These are phyloP conservation scores for Echinochloa phyllopogon DNA, from an alignment of 176 grass and related monocot genomes.

Conservation along the genomic window DNA sequence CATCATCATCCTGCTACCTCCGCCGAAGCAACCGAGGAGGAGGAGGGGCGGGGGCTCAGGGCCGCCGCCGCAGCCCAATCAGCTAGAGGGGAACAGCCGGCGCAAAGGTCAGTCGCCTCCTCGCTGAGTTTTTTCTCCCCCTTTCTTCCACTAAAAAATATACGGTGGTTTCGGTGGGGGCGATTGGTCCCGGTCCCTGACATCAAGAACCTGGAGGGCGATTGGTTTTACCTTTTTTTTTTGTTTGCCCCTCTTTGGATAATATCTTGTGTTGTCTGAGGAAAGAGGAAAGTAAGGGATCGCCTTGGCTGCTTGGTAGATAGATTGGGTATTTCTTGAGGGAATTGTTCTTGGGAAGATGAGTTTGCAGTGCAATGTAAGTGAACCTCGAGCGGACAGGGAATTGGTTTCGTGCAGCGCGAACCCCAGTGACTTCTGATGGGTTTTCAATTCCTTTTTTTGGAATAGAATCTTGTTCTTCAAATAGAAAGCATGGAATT, in stretches of 20 bases:
- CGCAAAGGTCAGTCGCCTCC: slow-evolving; percentile 39
- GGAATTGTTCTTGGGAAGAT: background rate
- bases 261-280: slow-evolving; percentile 4
- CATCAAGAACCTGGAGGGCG: slow-evolving; percentile 33
- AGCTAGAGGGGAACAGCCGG: background rate
- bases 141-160: background rate
- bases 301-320: slow-evolving; percentile 17
- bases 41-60: background rate
- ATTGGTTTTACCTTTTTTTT: background rate
- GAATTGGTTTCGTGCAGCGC: slow-evolving; percentile 31
- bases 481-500: slow-evolving; percentile 49
- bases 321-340: slow-evolving; percentile 18
- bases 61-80: slow-evolving; percentile 30
- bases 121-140: background rate
- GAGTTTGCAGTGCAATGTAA: slow-evolving; percentile 33
- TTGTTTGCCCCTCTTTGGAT: background rate
- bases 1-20: slow-evolving; percentile 15
- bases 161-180: background rate
- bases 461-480: slow-evolving; percentile 48
- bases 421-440: slow-evolving; percentile 35
- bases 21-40: slow-evolving; percentile 39
- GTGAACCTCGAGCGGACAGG: slow-evolving; percentile 42
- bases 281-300: background rate
- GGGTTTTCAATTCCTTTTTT: slow-evolving; percentile 37
- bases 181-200: background rate